Evolutionary conservation across 768 basidiomycete genomes (phyloP).

Genomic region (Astraeus odoratus): DNA sequence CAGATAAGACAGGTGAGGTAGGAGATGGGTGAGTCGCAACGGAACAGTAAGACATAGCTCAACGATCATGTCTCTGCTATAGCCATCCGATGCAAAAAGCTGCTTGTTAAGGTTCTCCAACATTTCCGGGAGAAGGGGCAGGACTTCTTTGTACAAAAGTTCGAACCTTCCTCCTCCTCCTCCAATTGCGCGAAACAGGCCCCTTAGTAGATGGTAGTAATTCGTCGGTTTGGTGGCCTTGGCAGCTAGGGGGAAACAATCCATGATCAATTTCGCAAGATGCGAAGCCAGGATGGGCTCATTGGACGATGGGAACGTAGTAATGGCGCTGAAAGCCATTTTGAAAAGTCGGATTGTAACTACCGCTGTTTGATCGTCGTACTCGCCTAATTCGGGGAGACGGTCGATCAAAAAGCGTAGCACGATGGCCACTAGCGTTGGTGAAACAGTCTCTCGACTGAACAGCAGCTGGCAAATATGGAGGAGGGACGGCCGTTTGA

Average conservation of each 20-base stretch:
- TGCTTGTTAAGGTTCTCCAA: slow-evolving; percentile 91
- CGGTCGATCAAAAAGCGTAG: slow-evolving; percentile 80
- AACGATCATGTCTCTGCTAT: slow-evolving; percentile 84
- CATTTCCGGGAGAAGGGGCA: slow-evolving; percentile 95
- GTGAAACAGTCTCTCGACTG: slow-evolving; percentile 64
- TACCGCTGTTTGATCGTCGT: slow-evolving; percentile 73
- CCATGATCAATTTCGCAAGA: slow-evolving; percentile 89
- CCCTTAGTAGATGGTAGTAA: slow-evolving; percentile 88
- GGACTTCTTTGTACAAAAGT: slow-evolving; percentile 88
- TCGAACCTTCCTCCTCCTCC: slow-evolving; percentile 93
- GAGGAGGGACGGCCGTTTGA: slow-evolving; percentile 72
- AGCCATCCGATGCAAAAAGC: slow-evolving; percentile 77
- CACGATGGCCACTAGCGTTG: slow-evolving; percentile 83
- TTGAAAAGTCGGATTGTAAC: slow-evolving; percentile 91
- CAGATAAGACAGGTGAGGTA: slow-evolving; percentile 90
- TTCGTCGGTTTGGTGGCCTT: slow-evolving; percentile 87
- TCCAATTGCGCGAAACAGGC: slow-evolving; percentile 88
- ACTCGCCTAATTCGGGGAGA: slow-evolving; percentile 77
- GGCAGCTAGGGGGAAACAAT: slow-evolving; percentile 90
- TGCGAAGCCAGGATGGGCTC: slow-evolving; percentile 93
- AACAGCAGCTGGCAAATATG: slow-evolving; percentile 83
- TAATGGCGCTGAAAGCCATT: slow-evolving; percentile 88
- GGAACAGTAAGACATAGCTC: slow-evolving; percentile 97
- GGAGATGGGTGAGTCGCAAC: slow-evolving; percentile 86
- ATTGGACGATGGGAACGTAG: slow-evolving; percentile 62